These are phyloP conservation scores for Solanum ossicruentum DNA, from an alignment of 257 asterid genomes.

Conservation along the genomic window DNA sequence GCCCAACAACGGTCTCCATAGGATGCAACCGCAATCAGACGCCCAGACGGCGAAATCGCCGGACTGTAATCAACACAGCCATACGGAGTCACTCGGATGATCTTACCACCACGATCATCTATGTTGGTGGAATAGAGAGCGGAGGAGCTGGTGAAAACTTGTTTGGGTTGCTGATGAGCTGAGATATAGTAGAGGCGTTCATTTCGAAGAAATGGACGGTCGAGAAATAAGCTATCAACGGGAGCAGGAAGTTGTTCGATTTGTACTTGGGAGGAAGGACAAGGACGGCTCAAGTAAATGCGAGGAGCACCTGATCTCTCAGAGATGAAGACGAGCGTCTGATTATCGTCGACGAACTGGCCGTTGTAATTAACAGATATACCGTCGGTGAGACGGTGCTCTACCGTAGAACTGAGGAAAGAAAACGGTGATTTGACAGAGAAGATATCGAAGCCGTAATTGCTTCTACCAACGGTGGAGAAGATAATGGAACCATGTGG, in stretches of 20 bases:
- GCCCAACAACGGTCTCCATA: slow-evolving; percentile 47
- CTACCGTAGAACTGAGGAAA: slow-evolving; percentile 1
- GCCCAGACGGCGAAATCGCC: slow-evolving; percentile 46
- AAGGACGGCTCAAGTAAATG: slow-evolving; percentile 18
- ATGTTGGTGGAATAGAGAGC: slow-evolving; percentile 40
- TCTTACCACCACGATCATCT: background rate
- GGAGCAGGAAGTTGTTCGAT: slow-evolving; percentile 23
- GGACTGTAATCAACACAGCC: slow-evolving; percentile 64
- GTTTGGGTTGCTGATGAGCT: slow-evolving; percentile 43
- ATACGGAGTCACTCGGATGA: slow-evolving; percentile 44
- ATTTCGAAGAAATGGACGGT: slow-evolving; percentile 46
- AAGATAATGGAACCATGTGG: slow-evolving; percentile 56
- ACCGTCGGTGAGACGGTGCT: slow-evolving; percentile 61
- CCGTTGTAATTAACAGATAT: slow-evolving; percentile 54
- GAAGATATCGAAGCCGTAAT: slow-evolving; percentile 73
- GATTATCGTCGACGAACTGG: slow-evolving; percentile 35
- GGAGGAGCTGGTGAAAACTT: slow-evolving; percentile 49
- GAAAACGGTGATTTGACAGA: slow-evolving; percentile 25
- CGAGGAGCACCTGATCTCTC: slow-evolving; percentile 56
- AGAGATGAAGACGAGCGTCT: slow-evolving; percentile 38
- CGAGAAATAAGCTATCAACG: slow-evolving; percentile 44
- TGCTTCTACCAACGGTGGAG: slow-evolving; percentile 50
- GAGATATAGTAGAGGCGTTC: slow-evolving; percentile 41
- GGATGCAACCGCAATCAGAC: slow-evolving; percentile 59
- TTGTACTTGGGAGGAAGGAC: background rate